A percentile compares a stretch with the other conserved stretches of the same genome.
Conservation (phyloP, 768 basidiomycete species). For the Lactarius tabidus region DNA sequence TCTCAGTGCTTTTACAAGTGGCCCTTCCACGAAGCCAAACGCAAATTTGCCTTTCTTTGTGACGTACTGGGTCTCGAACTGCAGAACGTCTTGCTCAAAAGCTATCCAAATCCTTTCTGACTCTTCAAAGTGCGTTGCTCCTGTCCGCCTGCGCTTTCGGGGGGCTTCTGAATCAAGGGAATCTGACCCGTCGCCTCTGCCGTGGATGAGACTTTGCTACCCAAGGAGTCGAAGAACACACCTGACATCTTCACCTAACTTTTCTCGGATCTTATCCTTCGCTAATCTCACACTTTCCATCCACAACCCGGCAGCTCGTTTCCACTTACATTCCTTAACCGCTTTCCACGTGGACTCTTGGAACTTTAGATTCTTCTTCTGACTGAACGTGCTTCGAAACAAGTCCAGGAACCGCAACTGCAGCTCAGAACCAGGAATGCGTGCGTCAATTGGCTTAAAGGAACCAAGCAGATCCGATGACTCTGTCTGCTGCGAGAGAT, state of each 20-base stretch:
- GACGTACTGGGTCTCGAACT: constrained; percentile 89
- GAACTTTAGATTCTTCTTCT: constrained; percentile 84
- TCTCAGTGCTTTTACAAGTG: constrained; percentile 85
- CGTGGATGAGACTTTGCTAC: not conserved
- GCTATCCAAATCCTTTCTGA: constrained; percentile 58
- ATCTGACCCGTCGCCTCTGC: constrained; percentile 26
- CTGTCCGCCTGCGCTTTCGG: constrained; percentile 68
- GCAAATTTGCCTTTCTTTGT: constrained; percentile 85
- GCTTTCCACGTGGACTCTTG: constrained; percentile 79
- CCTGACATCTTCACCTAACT: constrained; percentile 31
- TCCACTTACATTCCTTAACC: constrained; percentile 81
- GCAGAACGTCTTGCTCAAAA: constrained; percentile 64
- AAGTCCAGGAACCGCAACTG: constrained; percentile 73
- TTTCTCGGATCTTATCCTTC: constrained; percentile 51
- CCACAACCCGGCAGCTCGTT: constrained; percentile 78
- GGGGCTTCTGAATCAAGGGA: constrained; percentile 44
- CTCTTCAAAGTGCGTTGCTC: constrained; percentile 38
- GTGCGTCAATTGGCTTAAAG: constrained; percentile 92
- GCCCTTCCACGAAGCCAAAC: constrained; percentile 94
- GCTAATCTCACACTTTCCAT: constrained; percentile 69
- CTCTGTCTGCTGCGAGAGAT: constrained; percentile 95
- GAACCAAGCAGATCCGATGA: constrained; percentile 92
- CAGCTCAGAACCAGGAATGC: constrained; percentile 65
- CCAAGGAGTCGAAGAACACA: constrained; percentile 14
- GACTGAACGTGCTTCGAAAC: constrained; percentile 84